Evolutionary conservation across 2,329 filamentous ascomycete species (phyloP).

Genomic region (Venturia pyrina): DNA sequence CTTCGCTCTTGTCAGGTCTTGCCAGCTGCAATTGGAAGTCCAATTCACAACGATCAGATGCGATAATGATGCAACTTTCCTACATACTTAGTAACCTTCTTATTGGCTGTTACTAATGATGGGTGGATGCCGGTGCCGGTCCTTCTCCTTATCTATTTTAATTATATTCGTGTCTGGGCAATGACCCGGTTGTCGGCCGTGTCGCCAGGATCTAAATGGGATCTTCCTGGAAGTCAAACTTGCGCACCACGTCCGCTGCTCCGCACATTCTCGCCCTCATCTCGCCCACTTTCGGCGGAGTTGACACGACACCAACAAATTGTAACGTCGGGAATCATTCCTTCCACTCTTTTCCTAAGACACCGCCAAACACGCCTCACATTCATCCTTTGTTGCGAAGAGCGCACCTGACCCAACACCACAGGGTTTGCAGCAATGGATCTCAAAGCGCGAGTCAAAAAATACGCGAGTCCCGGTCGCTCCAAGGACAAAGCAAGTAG

Average conservation of each 20-base stretch:
- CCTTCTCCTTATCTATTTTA: not conserved
- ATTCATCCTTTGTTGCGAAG: not conserved
- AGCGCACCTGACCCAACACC: not conserved
- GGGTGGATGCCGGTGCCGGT: not conserved
- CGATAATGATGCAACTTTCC: too few species aligned
- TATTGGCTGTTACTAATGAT: not conserved
- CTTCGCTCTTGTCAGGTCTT: too few species aligned
- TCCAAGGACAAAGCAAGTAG: not conserved
- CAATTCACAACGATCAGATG: too few species aligned
- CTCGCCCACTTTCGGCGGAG: not conserved
- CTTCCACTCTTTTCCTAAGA: not conserved
- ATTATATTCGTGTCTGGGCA: not conserved
- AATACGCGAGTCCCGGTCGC: not conserved
- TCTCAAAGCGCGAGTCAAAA: not conserved
- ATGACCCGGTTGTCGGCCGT: not conserved
- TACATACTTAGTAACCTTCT: too few species aligned
- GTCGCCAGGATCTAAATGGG: not conserved
- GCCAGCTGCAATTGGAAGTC: too few species aligned
- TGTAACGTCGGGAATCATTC: not conserved
- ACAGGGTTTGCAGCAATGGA: not conserved
- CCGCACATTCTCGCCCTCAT: not conserved
- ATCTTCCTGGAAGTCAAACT: not conserved
- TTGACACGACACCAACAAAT: constrained; percentile 1
- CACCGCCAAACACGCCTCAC: not conserved
- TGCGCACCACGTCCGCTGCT: not conserved